Base-by-base conservation (phyloP, 2,329 filamentous ascomycete genomes). In the Penicillium sp. region DNA sequence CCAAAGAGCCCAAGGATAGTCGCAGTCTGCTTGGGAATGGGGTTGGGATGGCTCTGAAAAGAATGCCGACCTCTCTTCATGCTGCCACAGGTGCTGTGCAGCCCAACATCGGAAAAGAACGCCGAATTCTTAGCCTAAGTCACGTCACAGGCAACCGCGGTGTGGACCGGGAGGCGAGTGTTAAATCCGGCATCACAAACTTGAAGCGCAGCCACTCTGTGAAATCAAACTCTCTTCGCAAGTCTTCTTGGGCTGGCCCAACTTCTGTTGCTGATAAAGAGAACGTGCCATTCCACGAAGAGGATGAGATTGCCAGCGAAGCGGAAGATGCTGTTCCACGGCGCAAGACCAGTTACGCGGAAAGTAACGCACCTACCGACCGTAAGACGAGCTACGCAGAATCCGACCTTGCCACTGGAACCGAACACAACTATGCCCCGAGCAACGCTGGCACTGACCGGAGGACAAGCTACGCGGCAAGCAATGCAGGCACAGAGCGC, bases 81-180 rank as follows among this genome's bases (percentile, higher is more conserved):
- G 57, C 64, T 14, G 70, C 69, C 24, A 72, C 84, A 2, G 79
- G 76, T 18, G 75, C 81, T 2, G 61, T 65, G 20, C 72, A 76
- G 40, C 72, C 77, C 3, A 74, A 74, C 46, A 77, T 79, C 18
- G 78, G 84, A 67, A 68, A 81, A 75, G 82, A 86, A 70, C 84
- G 93, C 39, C 86, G 94, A 47, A 97, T 97, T 67, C 83, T 95
- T 57, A 96, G 91, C 49, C 84, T 97, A 35, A 95, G 89, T 71
- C 90, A 97, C 74, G 95, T 97, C 65, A 90, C 85, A 52, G 87
- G 88, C 70, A 93, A 94, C 68, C 79, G 75, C 29, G 68, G 72
- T 54, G 50, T 62, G 44, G 66, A 75, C 57, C 62, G 73, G 58
- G 65, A 74, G 31, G 62, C 68, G 34, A 71, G 67, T 42, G 69